Evolutionary conservation across 306 rosid species (phyloP).

Genomic region (Medicago ruthenica): DNA sequence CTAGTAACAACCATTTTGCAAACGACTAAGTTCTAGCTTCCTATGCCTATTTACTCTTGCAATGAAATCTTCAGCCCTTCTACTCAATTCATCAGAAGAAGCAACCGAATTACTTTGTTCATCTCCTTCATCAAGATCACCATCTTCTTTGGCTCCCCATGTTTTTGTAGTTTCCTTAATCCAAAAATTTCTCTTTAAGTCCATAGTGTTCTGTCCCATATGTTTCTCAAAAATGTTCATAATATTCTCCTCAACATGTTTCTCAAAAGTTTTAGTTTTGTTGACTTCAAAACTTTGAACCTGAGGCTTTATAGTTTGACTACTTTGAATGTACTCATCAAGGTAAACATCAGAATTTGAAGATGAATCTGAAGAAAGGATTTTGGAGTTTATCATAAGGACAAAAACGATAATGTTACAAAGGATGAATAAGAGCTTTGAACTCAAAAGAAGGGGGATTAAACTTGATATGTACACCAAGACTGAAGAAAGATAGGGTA

Average conservation of each 20-base stretch:
- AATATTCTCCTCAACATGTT: slow-evolving; percentile 36
- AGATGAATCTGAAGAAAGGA: slow-evolving; percentile 51
- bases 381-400: slow-evolving; percentile 59
- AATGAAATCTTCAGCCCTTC: slow-evolving; percentile 88
- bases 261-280: background rate
- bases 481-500: slow-evolving; percentile 47
- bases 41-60: slow-evolving; percentile 76
- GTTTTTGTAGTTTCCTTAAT: slow-evolving; percentile 17
- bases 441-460: slow-evolving; percentile 37
- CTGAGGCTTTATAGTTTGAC: slow-evolving; percentile 43
- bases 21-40: slow-evolving; percentile 62
- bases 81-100: slow-evolving; percentile 61
- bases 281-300: slow-evolving; percentile 34
- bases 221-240: slow-evolving; percentile 26
- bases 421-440: slow-evolving; percentile 48
- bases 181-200: slow-evolving; percentile 20
- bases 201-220: slow-evolving; percentile 18
- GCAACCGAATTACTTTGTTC: slow-evolving; percentile 16
- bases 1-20: slow-evolving; percentile 43
- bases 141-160: slow-evolving; percentile 35
- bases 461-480: slow-evolving; percentile 45
- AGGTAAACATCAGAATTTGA: slow-evolving; percentile 49
- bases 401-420: slow-evolving; percentile 51
- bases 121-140: slow-evolving; percentile 2
- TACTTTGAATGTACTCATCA: slow-evolving; percentile 51